Base-by-base conservation (phyloP, 1,284 basidiomycete species). In the Mrakiaceae sp. region DNA sequence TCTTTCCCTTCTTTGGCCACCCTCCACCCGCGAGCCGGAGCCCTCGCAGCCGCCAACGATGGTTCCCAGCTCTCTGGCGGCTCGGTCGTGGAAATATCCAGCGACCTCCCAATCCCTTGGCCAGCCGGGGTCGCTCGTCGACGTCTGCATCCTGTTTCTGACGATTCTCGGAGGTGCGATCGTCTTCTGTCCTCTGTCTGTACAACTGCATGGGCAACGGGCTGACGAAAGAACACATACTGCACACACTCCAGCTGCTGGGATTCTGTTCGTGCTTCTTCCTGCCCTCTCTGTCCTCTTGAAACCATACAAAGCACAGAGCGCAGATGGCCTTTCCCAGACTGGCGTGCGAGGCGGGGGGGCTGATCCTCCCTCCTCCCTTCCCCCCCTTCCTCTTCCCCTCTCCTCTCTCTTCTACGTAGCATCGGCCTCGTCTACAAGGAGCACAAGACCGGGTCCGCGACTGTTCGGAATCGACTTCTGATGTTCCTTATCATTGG, bases 71-170 rank as follows among this genome's bases (percentile, higher is more conserved):
- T 27, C 27, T 27, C 27, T 27, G 27, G 27, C 27, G 27, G 27
- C 27, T 27, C 27, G 27, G 27, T 27, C 27, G 27, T 27, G 27
- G 27, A 27, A 27, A 27, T 27, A 27, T 27, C 27, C 27, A 27
- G 27, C 27, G 27, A 27, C 27, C 27, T 27, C 27, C 27, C 27
- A 27, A 27, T 57, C 62, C 7, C 55, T 66, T 8, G 52, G 52
- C 27, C 64, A 66, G 46, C 49, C 62, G n/a, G 64, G 64, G 8
- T 58, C 60, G 11, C 40, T 66, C 10, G 46, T 66, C 9, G 64
- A 66, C 12, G 52, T 66, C 16, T 9, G 39, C 12, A 39, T 66
- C 5, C 60, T 66, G 10, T 10, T 12, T 11, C 49, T 66, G 7
- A 66, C 60, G 16, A 58, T 66, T 16, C 10, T 66, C 11, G 64